Base-by-base conservation (phyloP, 2,329 filamentous ascomycete species). In the Phyllosticta citrichinensis region DNA sequence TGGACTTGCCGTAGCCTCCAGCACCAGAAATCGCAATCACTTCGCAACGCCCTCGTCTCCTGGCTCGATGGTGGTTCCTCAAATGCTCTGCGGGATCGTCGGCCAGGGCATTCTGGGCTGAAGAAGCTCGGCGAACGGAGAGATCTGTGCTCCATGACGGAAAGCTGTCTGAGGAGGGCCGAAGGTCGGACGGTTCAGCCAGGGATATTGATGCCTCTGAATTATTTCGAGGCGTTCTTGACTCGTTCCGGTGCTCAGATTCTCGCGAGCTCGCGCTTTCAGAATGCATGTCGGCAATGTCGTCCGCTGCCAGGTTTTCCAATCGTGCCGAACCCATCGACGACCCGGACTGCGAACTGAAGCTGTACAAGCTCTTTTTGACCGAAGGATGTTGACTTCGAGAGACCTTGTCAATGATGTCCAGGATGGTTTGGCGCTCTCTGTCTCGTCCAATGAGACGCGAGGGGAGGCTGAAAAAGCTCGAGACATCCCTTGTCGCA, bases 401-500 rank as follows among this genome's bases (percentile, higher is more conserved):
- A 20, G 88, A 83, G 56, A 91, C 87, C 55, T 85, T 86, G 64
- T 95, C 87, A 56, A 97, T 89, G 40, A 94, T 66, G 22, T 70
- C 68, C 50, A 91, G 75, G 9, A 97, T 83, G 47, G 83, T 82
- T 55, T 86, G 79, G 52, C 84, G 85, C 70, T 96, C 90, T 63
- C 83, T 79, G 30, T 87, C 80, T 40, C 92, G 84, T 3, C 93
- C 93, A 65, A 96, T 88, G 80, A 95, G 91, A 62, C 81, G 80
- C 0, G 85, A 83, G 0, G 93, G 93, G 20, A 97, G 81, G 66
- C 91, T 88, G 74, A 97, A 97, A 70, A 95, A 94, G 4, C 91
- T 95, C 0, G 91, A 96, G 0, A 96, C 85, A 72, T 97, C 93
- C 62, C 86, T 89, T n/a, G 86, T 84, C 12, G 84, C 92, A 63